Base-by-base conservation (phyloP, 2,329 filamentous ascomycete species). In the Colletotrichum musicola region DNA sequence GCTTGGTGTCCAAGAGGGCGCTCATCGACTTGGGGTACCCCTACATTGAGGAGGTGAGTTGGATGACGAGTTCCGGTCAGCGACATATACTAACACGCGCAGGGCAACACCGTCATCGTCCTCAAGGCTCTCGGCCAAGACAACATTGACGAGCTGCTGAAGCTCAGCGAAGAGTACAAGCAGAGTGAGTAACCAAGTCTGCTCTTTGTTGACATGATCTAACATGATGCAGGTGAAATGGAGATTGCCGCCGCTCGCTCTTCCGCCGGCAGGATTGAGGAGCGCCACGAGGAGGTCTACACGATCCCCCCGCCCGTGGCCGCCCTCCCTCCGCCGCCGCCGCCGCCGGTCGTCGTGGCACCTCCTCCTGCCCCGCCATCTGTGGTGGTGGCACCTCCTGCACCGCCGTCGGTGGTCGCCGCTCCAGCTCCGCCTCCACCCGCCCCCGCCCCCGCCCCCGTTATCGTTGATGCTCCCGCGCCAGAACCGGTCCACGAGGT, bases 81-180 rank as follows among this genome's bases (percentile, higher is more conserved):
- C 49, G 30, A 9, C 25, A 6, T 56, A 60, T 30, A 7, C 59
- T 72, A 61, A 70, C 46, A 58, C 38, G 60, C 63, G 40, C 72
- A 96, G 93, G 93, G 92, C 46, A 91, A 92, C 73, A 92, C 92
- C 22, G 89, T 96, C 73, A 88, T 97, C 60, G 90, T 98, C 40
- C 89, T 92, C 73, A 92, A 93, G 76, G 95, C 95, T 10, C 86
- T 98, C 5, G 93, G 93, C 16, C 95, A 97, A 74, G 90, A 95
- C 18, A 94, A 97, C 74, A 98, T 98, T 71, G 94, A 98, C 73
- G 92, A 97, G 75, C 86, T 98, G 51, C 92, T 98, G 74, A 91
- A 89, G 74, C 84, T 94, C 57, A 97, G 93, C 79, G 92, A 94
- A 75, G 89, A 92, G 38, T 94, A 93, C 80, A 90, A 87, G 76